phyloP scores from a whole-genome alignment of 306 rosid genomes.

The Dryas drummondii region DNA sequence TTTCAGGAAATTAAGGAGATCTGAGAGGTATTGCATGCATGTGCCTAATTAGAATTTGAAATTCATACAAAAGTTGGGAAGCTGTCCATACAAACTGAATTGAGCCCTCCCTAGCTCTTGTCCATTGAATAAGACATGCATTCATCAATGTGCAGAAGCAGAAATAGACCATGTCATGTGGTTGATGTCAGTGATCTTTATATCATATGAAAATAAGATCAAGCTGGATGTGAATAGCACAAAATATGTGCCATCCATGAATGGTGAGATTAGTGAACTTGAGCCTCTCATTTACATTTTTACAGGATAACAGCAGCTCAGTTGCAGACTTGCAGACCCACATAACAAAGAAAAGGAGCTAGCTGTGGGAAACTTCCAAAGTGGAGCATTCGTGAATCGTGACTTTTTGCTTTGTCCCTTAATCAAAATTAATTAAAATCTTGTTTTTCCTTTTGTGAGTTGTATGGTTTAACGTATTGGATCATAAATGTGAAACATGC shows the following conservation, averaged over 20 bases:
- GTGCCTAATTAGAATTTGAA: neutral
- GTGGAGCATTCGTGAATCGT: neutral
- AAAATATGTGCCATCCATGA: neutral
- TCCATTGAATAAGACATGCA: conserved; percentile 17
- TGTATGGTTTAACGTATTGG: neutral
- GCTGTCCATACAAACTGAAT: neutral
- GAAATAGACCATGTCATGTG: conserved; percentile 16
- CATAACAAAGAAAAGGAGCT: neutral
- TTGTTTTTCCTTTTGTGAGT: neutral
- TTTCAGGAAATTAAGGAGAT: neutral
- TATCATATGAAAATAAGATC: neutral
- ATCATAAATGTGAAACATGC: conserved; percentile 5
- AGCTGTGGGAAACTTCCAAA: conserved; percentile 22
- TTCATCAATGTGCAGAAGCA: conserved; percentile 5
- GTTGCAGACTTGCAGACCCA: neutral
- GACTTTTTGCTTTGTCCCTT: conserved; percentile 3
- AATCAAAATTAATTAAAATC: neutral
- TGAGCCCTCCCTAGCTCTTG: no score
- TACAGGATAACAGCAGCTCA: neutral
- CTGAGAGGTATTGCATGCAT: neutral
- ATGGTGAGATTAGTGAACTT: neutral
- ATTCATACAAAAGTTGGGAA: neutral
- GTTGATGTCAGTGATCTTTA: conserved; percentile 2
- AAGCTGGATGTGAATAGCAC: neutral
- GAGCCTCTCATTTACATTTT: conserved; percentile 1